Conservation (phyloP, 257 asterid genomes). For the Plantago major region DNA sequence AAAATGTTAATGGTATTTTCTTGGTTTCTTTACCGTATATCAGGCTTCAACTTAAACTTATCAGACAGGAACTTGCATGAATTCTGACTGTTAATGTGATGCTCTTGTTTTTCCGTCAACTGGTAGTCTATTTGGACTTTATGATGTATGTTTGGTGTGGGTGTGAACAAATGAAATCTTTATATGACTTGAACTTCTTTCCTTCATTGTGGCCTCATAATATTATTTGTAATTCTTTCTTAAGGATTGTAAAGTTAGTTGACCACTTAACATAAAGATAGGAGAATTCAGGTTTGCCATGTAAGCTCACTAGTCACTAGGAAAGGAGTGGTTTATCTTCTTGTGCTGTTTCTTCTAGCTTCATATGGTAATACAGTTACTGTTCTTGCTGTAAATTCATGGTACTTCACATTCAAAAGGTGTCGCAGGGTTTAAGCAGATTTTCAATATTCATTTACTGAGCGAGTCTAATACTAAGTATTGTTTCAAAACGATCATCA, state of each 20-base stretch:
- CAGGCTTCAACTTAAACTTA: constrained; percentile 16
- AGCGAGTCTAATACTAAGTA: no score
- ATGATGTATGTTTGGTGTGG: constrained; percentile 7
- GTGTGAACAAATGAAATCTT: constrained; percentile 3
- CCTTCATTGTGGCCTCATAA: no score
- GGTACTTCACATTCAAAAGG: background rate
- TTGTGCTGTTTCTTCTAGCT: background rate
- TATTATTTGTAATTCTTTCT: no score
- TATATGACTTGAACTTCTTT: no score
- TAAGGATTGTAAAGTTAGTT: no score
- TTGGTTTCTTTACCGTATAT: constrained; percentile 18
- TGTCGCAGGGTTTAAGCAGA: no score
- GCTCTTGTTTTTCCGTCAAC: background rate
- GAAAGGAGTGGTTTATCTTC: background rate
- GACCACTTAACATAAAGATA: no score
- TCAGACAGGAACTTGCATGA: constrained; percentile 12
- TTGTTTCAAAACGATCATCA: background rate
- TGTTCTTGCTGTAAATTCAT: background rate
- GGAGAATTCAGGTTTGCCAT: no score
- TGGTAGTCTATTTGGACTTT: background rate
- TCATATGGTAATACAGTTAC: background rate
- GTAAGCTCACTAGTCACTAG: no score
- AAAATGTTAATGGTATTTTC: constrained; percentile 71
- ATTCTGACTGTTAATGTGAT: constrained; percentile 8
- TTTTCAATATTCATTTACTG: no score